phyloP scores from a whole-genome alignment of 768 basidiomycete species.

The Leccinum sublutescens region DNA sequence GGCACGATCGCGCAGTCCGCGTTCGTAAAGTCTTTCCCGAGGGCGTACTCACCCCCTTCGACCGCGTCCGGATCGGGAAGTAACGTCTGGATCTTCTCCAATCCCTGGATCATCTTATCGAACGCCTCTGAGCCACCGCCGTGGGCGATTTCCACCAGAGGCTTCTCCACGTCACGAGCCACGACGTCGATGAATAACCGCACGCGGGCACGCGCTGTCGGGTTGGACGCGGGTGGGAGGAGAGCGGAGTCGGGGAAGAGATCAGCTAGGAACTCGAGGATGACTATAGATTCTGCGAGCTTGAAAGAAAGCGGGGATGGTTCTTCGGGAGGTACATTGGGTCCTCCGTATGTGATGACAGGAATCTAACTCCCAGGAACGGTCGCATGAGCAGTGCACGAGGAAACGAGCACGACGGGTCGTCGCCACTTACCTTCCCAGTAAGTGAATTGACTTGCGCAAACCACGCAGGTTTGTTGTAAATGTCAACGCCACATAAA shows the following conservation, averaged over 20 bases:
- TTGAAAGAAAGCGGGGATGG: not conserved
- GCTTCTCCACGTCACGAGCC: not conserved
- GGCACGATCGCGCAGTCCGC: constrained; percentile 61
- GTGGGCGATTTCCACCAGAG: not conserved
- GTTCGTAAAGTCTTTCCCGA: constrained; percentile 48
- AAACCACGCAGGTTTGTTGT: constrained; percentile 69
- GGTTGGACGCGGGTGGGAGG: not conserved
- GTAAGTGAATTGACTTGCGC: constrained; percentile 55
- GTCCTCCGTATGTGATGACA: not conserved
- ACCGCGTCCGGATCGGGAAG: constrained; percentile 37
- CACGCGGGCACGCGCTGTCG: not conserved
- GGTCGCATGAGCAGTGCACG: too few species aligned
- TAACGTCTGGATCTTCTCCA: constrained; percentile 8
- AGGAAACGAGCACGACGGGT: too few species aligned
- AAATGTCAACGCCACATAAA: constrained; percentile 53
- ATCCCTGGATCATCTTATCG: not conserved
- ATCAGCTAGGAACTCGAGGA: not conserved
- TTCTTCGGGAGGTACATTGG: not conserved
- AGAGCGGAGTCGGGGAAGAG: not conserved
- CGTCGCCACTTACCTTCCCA: constrained; percentile 46
- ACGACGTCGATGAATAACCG: not conserved
- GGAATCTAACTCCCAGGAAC: not conserved
- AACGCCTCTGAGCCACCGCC: not conserved
- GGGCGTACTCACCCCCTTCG: constrained; percentile 37
- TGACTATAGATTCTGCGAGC: not conserved